Evolutionary conservation across 805 yeast genomes (phyloP), one percentile per base, ranked within the genome.

Genomic region (Candida succiphila): DNA sequence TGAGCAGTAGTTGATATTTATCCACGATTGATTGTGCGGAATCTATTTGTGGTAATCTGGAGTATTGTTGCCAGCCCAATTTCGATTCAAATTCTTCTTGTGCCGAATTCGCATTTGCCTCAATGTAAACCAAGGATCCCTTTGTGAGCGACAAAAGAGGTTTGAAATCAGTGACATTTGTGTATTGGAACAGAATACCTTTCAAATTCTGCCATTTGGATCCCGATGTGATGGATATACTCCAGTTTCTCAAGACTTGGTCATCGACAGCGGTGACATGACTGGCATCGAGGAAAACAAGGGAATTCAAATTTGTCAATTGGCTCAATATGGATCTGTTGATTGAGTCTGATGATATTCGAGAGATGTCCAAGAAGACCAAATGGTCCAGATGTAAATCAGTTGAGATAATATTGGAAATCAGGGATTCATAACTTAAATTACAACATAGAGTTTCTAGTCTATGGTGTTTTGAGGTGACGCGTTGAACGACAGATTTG

Each of bases 361-460:
- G n/a, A 1, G 51, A 25, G 1, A 52, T 24, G 19, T 46, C 45
- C 25, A 53, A 30, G 4, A 52, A 30, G 2, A 42, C 41, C 7
- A 51, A 14, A 27, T 37, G 39, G 9, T 35, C 21, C 16, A 39
- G 39, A 16, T 32, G 21, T 9, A 15, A 28, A 5, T 31, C 18
- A 6, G 27, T 18, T 12, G 16, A 22, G 16, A 38, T 42, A 2
- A 48, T 24, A 27, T 43, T 40, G 4, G 14, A 4, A 7, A 42
- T 34, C 29, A 50, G 16, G 2, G 42, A 22, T 15, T 33, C 26
- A 10, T 34, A 37, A 19, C 49, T 33, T 1, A 52, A 27, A 37
- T 59, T 58, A 4, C 43, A 37, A 27, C 46, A 54, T 2, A 59
- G 36, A 5, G 61, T 48, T 37, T 61, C 65, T n/a, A 60, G 42